These are phyloP conservation scores for Fagopyrum esculentum DNA, from an alignment of 148 eudicot genomes.

Conservation along the genomic window DNA sequence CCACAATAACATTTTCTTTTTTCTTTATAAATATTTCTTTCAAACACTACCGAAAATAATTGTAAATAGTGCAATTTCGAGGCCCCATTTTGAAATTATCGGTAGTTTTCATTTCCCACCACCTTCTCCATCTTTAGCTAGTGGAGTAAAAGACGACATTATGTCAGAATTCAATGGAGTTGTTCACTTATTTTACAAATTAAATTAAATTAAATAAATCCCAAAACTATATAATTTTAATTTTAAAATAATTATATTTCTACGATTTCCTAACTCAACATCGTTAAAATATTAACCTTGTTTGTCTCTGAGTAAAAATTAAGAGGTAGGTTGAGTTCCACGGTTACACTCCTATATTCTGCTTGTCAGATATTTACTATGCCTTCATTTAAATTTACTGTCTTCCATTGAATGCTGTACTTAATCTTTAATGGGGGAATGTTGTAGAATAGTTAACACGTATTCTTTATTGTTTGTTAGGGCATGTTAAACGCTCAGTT, in stretches of 20 bases:
- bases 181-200: too few relatives aligned
- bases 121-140: not conserved
- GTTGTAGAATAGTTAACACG: conserved; percentile 5
- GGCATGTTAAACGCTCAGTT: not conserved
- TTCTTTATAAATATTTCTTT: not conserved
- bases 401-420: not conserved
- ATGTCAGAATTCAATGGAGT: too few relatives aligned
- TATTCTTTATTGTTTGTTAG: not conserved
- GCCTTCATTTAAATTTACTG: conserved; percentile 7
- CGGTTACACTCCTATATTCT: not conserved
- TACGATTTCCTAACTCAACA: not conserved
- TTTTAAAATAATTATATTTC: too few relatives aligned
- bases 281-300: not conserved
- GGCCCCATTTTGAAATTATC: conserved; percentile 5
- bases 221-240: too few relatives aligned
- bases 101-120: not conserved
- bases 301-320: not conserved
- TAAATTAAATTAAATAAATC: too few relatives aligned
- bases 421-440: not conserved
- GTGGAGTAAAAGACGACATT: not conserved
- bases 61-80: not conserved
- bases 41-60: not conserved
- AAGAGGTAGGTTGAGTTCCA: not conserved
- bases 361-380: not conserved
- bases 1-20: not conserved